Evolutionary conservation across 306 rosid species (phyloP), one percentile per base, ranked within the genome.

Genomic region (Oxytropis ochrocephala): DNA sequence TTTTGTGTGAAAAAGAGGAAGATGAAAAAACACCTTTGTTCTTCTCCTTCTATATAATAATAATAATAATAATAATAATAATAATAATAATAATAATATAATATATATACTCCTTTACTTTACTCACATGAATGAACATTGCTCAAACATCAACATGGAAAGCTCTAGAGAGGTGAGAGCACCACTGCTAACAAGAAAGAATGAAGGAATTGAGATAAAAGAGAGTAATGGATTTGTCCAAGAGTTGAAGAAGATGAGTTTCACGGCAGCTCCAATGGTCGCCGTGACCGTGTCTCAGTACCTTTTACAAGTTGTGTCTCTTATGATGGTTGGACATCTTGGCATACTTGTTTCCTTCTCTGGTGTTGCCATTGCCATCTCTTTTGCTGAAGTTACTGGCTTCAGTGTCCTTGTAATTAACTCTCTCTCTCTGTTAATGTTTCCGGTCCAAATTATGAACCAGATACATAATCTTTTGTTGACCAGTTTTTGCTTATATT

Each of bases 211-310:
- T 41, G 64, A 41, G 29, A 33, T 39, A 0, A 69, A 59, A 0
- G 72, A 59, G 36, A 18, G 53, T 24, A 36, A n/a, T n/a, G n/a
- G 67, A 17, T 81, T 85, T 6, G 32, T 12, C 5, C 39, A 73
- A 32, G 86, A 85, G 73, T 14, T 79, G 0, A 82, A 73, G 76
- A 81, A 19, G 27, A 14, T 80, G 8, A 65, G 82, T 32, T 74
- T 69, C 71, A 73, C 79, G 73, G 86, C 86, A 0, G 84, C 82
- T 56, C 89, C 89, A 49, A 82, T 85, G 89, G 86, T 70, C 42
- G 81, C 80, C 10, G 86, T 85, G 11, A 76, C 83, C 0, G 78
- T 85, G 2, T 77, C 82, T 0, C 89, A 82, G 38, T 85, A 79
- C 27, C 83, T 85, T 70, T 60, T 85, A 8, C 89, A 82, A 67